Conservation (phyloP, 345 rosid species). For the Toxicodendron radicans region DNA sequence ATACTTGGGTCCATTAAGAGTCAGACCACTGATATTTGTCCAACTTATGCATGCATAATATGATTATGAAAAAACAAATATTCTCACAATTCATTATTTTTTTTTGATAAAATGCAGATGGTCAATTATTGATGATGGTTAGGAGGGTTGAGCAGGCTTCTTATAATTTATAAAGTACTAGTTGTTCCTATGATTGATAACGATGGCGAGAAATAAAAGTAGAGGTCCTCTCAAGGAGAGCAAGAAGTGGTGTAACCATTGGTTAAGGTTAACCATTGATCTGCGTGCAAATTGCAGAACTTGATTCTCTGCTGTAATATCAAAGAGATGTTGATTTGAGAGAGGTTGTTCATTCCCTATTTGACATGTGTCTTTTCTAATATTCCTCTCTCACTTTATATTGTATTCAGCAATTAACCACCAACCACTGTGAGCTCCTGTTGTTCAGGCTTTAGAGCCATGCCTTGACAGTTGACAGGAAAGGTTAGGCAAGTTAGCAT, state of each 20-base stretch:
- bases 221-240: background rate
- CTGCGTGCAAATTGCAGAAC: conserved; percentile 29
- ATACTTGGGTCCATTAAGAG: background rate
- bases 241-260: background rate
- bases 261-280: conserved; percentile 19
- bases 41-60: background rate
- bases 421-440: conserved; percentile 19
- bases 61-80: background rate
- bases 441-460: background rate
- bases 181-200: background rate
- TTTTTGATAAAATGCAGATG: background rate
- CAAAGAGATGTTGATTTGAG: background rate
- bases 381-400: background rate
- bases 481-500: background rate
- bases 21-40: background rate
- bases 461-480: background rate
- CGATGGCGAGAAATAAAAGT: conserved; percentile 17
- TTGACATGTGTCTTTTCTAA: conserved; percentile 17
- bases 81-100: background rate
- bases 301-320: conserved; percentile 29
- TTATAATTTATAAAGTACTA: background rate
- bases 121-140: background rate
- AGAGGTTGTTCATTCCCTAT: conserved; percentile 1
- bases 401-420: conserved; percentile 14
- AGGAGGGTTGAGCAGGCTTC: background rate